Conservation (phyloP, 139 green algal genomes). For the Tetradesmus obliquus region DNA sequence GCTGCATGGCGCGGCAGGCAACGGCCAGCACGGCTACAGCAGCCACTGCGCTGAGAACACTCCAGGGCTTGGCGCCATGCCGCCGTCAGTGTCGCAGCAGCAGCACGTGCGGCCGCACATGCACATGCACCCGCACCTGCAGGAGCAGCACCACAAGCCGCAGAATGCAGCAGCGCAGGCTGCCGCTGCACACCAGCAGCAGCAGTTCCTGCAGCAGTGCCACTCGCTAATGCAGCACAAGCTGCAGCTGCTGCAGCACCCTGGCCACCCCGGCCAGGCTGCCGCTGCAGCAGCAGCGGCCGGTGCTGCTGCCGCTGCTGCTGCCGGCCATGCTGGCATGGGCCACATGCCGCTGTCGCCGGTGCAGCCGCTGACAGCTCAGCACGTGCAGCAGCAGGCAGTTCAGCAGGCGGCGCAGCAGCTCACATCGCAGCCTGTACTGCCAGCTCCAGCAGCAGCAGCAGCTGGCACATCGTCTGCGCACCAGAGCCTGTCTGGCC, state of each 20-base stretch:
- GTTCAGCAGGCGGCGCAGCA: background rate
- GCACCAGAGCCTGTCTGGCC: background rate
- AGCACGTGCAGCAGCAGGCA: background rate
- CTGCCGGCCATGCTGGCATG: background rate
- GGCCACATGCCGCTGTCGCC: background rate
- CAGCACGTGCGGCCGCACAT: background rate
- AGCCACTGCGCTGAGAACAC: slow-evolving; percentile 36
- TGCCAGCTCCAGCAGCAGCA: background rate
- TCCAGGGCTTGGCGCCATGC: background rate
- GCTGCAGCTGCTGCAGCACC: slow-evolving; percentile 29
- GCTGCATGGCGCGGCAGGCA: background rate
- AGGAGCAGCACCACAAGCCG: slow-evolving; percentile 4
- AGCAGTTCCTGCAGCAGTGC: slow-evolving; percentile 36
- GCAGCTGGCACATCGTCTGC: background rate
- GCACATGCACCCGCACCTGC: slow-evolving; percentile 9
- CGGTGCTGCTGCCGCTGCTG: background rate
- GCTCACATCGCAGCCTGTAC: background rate
- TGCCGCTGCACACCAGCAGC: slow-evolving; percentile 14
- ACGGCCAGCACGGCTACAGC: slow-evolving; percentile 14
- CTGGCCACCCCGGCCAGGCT: background rate
- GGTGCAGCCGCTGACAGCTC: background rate
- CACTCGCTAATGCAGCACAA: slow-evolving; percentile 33
- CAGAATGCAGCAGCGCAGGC: slow-evolving; percentile 9
- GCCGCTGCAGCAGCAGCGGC: background rate
- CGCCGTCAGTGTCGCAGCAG: slow-evolving; percentile 11